Conservation (phyloP, 805 yeast species). For the Metschnikowia vanudenii region DNA sequence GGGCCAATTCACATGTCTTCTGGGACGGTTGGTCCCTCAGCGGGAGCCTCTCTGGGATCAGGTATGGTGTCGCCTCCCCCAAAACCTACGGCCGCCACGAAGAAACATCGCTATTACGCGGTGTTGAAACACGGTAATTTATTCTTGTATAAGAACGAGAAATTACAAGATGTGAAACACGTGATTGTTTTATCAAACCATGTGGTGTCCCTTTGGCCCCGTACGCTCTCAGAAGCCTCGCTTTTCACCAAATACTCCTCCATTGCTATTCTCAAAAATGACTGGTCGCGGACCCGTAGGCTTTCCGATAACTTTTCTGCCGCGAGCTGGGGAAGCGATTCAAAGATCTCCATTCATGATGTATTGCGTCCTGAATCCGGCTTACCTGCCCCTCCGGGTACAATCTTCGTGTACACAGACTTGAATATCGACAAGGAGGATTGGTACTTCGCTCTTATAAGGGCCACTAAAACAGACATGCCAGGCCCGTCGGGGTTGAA, state of each 20-base stretch:
- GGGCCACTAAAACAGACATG: conserved; percentile 58
- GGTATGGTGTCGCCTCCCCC: conserved; percentile 5
- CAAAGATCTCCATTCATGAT: conserved; percentile 25
- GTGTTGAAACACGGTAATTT: conserved; percentile 84
- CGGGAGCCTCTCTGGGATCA: not conserved
- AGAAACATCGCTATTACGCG: conserved; percentile 64
- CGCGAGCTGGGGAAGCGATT: conserved; percentile 5
- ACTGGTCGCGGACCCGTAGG: conserved; percentile 26
- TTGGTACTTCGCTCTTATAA: conserved; percentile 83
- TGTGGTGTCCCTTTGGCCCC: conserved; percentile 84
- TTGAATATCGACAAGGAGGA: conserved; percentile 85
- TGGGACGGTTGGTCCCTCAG: conserved; percentile 1
- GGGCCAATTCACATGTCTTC: not conserved
- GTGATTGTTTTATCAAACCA: conserved; percentile 74
- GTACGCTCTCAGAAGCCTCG: conserved; percentile 67
- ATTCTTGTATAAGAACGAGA: conserved; percentile 75
- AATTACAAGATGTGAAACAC: conserved; percentile 63
- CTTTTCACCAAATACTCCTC: conserved; percentile 79
- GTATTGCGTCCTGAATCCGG: conserved; percentile 23
- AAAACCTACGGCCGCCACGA: conserved; percentile 23
- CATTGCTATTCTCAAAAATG: conserved; percentile 63
- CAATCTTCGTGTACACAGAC: conserved; percentile 68
- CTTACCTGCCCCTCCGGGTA: conserved; percentile 36
- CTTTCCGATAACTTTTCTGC: conserved; percentile 19
- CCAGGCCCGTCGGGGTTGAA: conserved; percentile 19